phyloP scores from a whole-genome alignment of 2,329 filamentous ascomycete genomes.

The Bimuria novae-zelandiae region DNA sequence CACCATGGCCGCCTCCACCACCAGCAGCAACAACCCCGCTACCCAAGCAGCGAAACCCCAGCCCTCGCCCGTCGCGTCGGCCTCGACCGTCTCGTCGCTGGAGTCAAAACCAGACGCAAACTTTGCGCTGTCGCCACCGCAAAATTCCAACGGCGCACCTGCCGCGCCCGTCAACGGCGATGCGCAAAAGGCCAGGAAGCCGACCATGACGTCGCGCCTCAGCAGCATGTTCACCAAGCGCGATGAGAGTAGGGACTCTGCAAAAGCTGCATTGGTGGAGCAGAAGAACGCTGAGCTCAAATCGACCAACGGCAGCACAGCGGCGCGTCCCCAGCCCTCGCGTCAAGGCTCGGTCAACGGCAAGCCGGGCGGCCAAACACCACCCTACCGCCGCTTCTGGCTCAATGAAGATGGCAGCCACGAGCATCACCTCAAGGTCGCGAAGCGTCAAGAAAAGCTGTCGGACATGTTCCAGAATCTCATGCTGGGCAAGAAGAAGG shows the following conservation, averaged over 20 bases:
- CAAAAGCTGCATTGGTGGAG: conserved; percentile 19
- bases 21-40: conserved; percentile 31
- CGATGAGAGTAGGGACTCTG: conserved; percentile 37
- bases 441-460: conserved; percentile 91
- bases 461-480: conserved; percentile 88
- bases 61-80: conserved; percentile 39
- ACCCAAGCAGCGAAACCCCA: conserved; percentile 28
- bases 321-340: conserved; percentile 32
- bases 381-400: conserved; percentile 58
- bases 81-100: conserved; percentile 45
- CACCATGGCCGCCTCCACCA: conserved; percentile 42
- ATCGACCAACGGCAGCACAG: conserved; percentile 33
- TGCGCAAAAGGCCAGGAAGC: conserved; percentile 45
- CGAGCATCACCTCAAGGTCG: conserved; percentile 85
- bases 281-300: conserved; percentile 33
- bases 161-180: conserved; percentile 42
- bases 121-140: conserved; percentile 33
- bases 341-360: conserved; percentile 36
- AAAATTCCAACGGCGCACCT: conserved; percentile 36
- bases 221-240: conserved; percentile 45
- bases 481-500: conserved; percentile 79
- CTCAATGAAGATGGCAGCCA: conserved; percentile 70
- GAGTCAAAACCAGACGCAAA: conserved; percentile 43
- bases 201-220: conserved; percentile 50
- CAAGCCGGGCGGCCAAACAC: conserved; percentile 31